These are phyloP conservation scores for Geotrichum klebahnii DNA, from an alignment of 1,139 yeast genomes.

Conservation along the genomic window DNA sequence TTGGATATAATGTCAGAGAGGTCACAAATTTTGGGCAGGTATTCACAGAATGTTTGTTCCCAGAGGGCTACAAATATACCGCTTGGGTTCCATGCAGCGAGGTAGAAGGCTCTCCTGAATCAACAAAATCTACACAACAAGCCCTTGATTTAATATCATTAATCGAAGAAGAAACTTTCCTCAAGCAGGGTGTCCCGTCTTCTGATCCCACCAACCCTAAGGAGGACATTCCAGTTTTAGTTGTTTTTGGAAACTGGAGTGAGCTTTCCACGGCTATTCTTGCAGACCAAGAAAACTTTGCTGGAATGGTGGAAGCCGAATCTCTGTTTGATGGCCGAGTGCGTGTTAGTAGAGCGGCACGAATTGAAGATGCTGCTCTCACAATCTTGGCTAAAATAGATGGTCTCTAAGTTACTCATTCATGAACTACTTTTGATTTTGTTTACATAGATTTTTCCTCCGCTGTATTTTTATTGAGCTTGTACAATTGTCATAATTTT, in stretches of 20 bases:
- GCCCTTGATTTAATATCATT: constrained; percentile 18
- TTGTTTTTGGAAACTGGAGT: constrained; percentile 61
- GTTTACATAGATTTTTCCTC: no score
- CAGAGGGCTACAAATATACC: constrained; percentile 68
- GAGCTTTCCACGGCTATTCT: constrained; percentile 54
- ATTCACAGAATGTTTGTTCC: constrained; percentile 64
- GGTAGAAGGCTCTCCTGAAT: constrained; percentile 5
- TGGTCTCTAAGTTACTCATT: constrained; percentile 16
- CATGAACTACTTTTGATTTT: no score
- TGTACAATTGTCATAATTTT: no score
- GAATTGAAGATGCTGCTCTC: constrained; percentile 68
- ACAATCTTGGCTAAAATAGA: constrained; percentile 53
- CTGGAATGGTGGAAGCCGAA: constrained; percentile 51
- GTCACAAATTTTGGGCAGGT: constrained; percentile 58
- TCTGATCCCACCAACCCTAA: constrained; percentile 30
- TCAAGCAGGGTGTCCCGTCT: constrained; percentile 24
- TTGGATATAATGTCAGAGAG: constrained; percentile 73
- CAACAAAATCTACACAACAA: constrained; percentile 1
- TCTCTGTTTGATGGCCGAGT: constrained; percentile 68
- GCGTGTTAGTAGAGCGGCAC: constrained; percentile 51
- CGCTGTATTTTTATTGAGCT: no score
- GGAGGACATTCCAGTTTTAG: constrained; percentile 39
- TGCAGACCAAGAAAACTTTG: constrained; percentile 46
- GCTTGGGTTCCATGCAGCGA: constrained; percentile 66
- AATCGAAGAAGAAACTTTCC: constrained; percentile 20